phyloP scores from a whole-genome alignment of 768 basidiomycete genomes.

The Melanogaster broomeanus region DNA sequence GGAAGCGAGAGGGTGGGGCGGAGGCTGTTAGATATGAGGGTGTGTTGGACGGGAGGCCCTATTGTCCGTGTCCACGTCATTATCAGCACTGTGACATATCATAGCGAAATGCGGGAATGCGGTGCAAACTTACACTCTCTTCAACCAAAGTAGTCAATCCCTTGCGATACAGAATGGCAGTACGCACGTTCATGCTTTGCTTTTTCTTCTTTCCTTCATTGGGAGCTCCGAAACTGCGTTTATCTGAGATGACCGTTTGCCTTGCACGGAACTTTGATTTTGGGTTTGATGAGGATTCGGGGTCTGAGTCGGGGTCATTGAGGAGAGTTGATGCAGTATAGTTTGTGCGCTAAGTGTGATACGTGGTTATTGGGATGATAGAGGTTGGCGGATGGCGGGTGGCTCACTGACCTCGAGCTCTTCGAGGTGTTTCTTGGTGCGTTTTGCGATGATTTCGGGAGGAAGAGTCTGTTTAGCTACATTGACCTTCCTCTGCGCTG shows the following conservation, averaged over 20 bases:
- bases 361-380: constrained; percentile 2
- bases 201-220: constrained; percentile 60
- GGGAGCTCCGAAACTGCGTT: constrained; percentile 46
- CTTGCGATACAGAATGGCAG: constrained; percentile 82
- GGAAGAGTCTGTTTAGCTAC: constrained; percentile 45
- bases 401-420: constrained; percentile 82
- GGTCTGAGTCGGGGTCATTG: constrained; percentile 33
- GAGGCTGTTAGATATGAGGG: constrained; percentile 75
- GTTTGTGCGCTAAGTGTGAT: constrained; percentile 63
- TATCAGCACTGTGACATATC: constrained; percentile 4
- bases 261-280: constrained; percentile 65
- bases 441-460: constrained; percentile 70
- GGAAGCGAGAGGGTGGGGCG: constrained; percentile 58
- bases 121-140: constrained; percentile 78
- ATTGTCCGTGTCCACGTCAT: not conserved
- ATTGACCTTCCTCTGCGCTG: constrained; percentile 52
- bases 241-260: constrained; percentile 75
- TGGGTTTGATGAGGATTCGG: constrained; percentile 20
- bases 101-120: not conserved
- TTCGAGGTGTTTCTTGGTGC: constrained; percentile 75
- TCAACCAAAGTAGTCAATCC: constrained; percentile 71
- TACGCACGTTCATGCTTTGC: constrained; percentile 77
- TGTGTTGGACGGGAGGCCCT: constrained; percentile 59
- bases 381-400: too few species aligned
- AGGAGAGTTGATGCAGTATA: constrained; percentile 53